Evolutionary conservation across 257 asterid species (phyloP).

Genomic region (Mitragyna speciosa): DNA sequence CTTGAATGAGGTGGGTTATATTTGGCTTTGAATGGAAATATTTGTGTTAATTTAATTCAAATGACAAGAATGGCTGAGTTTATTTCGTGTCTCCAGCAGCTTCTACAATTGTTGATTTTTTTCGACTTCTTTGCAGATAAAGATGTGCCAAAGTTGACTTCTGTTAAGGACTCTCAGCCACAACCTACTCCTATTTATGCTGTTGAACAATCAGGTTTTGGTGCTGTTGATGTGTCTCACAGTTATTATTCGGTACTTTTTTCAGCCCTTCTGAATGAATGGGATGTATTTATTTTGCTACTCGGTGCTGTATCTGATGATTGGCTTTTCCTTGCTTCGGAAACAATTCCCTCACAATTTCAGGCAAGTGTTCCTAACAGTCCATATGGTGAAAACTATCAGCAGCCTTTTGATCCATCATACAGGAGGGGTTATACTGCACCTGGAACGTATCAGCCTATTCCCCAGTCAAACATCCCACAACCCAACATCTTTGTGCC

Average conservation of each 20-base stretch:
- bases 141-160: constrained; percentile 40
- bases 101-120: constrained; percentile 2
- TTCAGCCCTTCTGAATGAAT: constrained; percentile 7
- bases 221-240: constrained; percentile 54
- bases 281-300: not conserved
- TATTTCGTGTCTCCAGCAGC: not conserved
- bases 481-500: constrained; percentile 80
- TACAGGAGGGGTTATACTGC: constrained; percentile 43
- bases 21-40: not conserved
- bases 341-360: constrained; percentile 44
- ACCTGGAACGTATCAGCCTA: constrained; percentile 55
- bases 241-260: constrained; percentile 58
- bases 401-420: constrained; percentile 48
- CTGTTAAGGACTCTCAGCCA: constrained; percentile 43
- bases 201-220: constrained; percentile 54
- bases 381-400: constrained; percentile 63
- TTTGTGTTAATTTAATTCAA: not conserved
- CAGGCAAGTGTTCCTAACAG: constrained; percentile 50
- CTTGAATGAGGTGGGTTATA: not conserved
- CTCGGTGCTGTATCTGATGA: constrained; percentile 18
- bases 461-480: constrained; percentile 45
- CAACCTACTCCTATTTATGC: constrained; percentile 49
- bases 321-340: constrained; percentile 42
- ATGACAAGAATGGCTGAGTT: not conserved
- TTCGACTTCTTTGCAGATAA: constrained; percentile 44